Base-by-base conservation (phyloP, 176 grass and related monocot species). In the Oryza officinalis region DNA sequence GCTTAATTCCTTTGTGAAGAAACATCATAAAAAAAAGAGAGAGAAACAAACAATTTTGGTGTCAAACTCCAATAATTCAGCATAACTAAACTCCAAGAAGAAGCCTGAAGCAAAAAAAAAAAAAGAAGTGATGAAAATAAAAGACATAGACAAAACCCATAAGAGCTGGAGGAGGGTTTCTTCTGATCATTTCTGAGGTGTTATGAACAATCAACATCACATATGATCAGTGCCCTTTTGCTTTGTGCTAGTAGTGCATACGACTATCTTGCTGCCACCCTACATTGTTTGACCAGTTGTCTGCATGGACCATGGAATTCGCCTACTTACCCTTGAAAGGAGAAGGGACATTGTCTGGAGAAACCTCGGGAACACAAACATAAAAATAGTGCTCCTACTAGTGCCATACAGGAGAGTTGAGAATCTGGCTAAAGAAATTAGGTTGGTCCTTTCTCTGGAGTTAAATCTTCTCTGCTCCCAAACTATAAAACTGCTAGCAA, bases 361-460 rank as follows among this genome's bases (percentile, higher is more conserved):
- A 86, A 86, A 82, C 86, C 88, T 94, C 88, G 95, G 90, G 92
- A 91, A 94, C 77, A 74, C 66, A 89, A 84, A 84, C 60, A 82
- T 77, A 72, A 86, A 86, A 90, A 52, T 67, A 78, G 67, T 46
- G 22, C 52, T 61, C 57, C 57, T 61, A 32, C 66, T 68, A 45
- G 59, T 86, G 83, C 83, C 79, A 86, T 82, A 59, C 79, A 86
- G 67, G 31, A 14, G 44, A 72, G 59, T n/a, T 59, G 74, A 67
- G 84, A 73, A 69, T 63, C 63, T 69, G 47, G 28, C 78, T 69
- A 46, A 28, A 74, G 68, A 86, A 81, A 13, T 65, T 59, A 2
- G 27, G 63, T 47, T 70, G 26, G 18, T 60, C 18, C 41, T 54
- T 35, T 38, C 47, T 60, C 35, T 73, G 69, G 52, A 64, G 52